Conservation (phyloP, 495 filamentous ascomycete species). For the Saxophila tyrrhenica region DNA sequence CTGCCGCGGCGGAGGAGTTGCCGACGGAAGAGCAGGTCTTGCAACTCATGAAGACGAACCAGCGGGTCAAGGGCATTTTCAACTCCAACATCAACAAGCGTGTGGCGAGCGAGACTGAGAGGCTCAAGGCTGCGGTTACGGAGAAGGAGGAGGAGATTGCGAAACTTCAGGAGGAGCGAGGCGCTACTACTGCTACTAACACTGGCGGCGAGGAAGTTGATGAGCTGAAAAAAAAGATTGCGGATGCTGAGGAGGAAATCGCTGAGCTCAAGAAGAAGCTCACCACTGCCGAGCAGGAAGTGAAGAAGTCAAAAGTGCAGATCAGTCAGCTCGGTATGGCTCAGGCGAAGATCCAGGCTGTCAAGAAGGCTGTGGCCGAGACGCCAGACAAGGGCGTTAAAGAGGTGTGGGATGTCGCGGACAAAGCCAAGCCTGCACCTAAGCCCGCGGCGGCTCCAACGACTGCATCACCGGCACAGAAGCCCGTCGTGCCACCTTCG, state of each 20-base stretch:
- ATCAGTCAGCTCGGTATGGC: background rate
- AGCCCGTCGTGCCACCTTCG: conserved; percentile 20
- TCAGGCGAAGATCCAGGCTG: conserved; percentile 53
- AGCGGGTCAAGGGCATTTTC: conserved; percentile 5
- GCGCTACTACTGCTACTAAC: background rate
- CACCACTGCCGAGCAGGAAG: conserved; percentile 30
- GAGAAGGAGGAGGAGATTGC: conserved; percentile 17
- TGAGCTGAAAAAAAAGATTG: conserved; percentile 4
- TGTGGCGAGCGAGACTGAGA: conserved; percentile 2
- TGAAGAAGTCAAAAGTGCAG: conserved; percentile 47
- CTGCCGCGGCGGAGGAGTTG: background rate
- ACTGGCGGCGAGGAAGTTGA: conserved; percentile 1
- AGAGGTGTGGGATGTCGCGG: conserved; percentile 76
- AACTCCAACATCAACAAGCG: conserved; percentile 11
- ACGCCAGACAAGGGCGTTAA: conserved; percentile 68
- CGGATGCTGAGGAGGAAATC: conserved; percentile 8
- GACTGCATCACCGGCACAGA: background rate
- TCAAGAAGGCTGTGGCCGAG: conserved; percentile 68
- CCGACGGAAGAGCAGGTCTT: conserved; percentile 8
- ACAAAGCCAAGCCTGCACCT: conserved; percentile 49
- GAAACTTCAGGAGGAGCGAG: conserved; percentile 3
- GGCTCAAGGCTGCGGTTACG: background rate
- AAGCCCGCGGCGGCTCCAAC: conserved; percentile 4
- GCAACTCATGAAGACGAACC: conserved; percentile 11
- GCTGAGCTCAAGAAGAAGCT: background rate